phyloP scores from a whole-genome alignment of 176 grass and related monocot genomes.

The Bolboschoenus planiculmis region DNA sequence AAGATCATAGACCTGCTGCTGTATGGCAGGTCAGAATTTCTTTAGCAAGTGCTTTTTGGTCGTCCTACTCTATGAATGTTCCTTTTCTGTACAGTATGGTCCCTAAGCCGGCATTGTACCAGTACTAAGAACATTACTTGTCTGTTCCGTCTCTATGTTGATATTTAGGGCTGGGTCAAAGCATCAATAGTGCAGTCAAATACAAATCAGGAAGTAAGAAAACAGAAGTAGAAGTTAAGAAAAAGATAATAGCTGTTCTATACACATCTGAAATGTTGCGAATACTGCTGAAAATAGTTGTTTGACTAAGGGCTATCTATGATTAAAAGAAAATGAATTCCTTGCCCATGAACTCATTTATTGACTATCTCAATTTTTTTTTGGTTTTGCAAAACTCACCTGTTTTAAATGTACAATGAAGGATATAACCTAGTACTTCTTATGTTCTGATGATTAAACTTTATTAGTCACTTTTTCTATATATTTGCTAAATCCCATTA shows the following conservation, averaged over 20 bases:
- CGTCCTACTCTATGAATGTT: not conserved
- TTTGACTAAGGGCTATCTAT: not conserved
- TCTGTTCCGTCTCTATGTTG: not conserved
- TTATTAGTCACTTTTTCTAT: not conserved
- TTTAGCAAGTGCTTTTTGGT: conserved; percentile 13
- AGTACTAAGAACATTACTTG: not conserved
- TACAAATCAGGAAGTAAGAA: not conserved
- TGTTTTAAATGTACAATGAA: not conserved
- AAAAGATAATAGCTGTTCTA: not conserved
- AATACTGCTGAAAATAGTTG: not conserved
- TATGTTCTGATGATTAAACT: not conserved
- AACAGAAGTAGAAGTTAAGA: not conserved
- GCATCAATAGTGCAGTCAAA: not conserved
- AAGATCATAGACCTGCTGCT: conserved; percentile 47
- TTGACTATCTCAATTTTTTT: not conserved
- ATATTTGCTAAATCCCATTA: not conserved
- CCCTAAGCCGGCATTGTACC: not conserved
- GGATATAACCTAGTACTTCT: not conserved
- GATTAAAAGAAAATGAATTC: not conserved
- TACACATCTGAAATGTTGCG: not conserved
- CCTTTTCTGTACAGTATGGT: not conserved
- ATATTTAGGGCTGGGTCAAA: not conserved
- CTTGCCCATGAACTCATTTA: not conserved
- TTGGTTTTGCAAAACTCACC: not conserved
- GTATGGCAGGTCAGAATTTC: conserved; percentile 73